phyloP scores from a whole-genome alignment of 768 basidiomycete genomes.

The Mycena amicta region DNA sequence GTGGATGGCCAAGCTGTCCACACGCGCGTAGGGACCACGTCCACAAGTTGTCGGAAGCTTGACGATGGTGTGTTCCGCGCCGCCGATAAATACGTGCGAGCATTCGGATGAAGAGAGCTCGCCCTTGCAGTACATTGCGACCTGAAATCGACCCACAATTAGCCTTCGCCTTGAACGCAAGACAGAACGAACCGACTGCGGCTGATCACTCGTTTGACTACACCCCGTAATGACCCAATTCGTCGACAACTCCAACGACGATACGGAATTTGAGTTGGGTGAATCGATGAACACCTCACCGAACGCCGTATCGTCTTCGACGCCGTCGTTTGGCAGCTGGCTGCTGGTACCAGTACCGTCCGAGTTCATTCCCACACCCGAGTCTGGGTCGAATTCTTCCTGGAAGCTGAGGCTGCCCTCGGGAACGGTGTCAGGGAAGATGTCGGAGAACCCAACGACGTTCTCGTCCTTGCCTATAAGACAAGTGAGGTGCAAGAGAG shows the following conservation, averaged over 20 bases:
- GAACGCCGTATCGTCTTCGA: constrained; percentile 10
- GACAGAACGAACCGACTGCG: constrained; percentile 1
- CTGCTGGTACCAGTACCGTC: neutral
- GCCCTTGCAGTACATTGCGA: constrained; percentile 17
- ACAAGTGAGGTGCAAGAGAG: neutral
- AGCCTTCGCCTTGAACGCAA: neutral
- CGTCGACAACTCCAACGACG: neutral
- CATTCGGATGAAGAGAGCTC: constrained; percentile 16
- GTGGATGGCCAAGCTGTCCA: constrained; percentile 23
- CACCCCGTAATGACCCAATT: constrained; percentile 10
- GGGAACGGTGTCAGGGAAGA: constrained; percentile 22
- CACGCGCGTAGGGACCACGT: constrained; percentile 28
- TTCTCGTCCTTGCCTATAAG: constrained; percentile 11
- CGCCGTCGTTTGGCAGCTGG: neutral
- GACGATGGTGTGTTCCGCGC: constrained; percentile 29
- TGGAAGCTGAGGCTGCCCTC: constrained; percentile 21
- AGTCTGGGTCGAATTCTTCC: constrained; percentile 25
- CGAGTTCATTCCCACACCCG: neutral
- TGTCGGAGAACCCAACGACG: constrained; percentile 18
- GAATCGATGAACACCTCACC: constrained; percentile 28
- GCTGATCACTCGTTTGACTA: neutral
- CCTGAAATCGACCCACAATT: constrained; percentile 19
- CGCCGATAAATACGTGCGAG: constrained; percentile 26
- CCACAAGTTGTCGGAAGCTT: constrained; percentile 28
- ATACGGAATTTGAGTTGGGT: constrained; percentile 1